These are phyloP conservation scores for Xylaria curta DNA, from an alignment of 495 filamentous ascomycete species.

Conservation along the genomic window DNA sequence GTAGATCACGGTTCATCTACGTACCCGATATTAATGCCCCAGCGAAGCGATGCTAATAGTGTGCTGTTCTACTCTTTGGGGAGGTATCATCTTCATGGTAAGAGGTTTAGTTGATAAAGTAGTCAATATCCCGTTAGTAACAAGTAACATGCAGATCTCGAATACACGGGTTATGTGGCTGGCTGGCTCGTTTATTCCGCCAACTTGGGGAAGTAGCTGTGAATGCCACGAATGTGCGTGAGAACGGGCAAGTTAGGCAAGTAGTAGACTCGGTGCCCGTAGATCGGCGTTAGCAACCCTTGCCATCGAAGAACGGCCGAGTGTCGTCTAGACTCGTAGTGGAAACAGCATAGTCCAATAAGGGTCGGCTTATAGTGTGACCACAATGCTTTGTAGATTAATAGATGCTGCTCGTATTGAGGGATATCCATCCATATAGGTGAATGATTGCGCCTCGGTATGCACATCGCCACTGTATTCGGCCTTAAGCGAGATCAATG, in stretches of 20 bases:
- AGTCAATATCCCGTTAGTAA: background rate
- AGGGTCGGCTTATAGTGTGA: conserved; percentile 1
- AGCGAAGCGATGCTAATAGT: background rate
- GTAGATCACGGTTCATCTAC: conserved; percentile 21
- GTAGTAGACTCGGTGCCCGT: background rate
- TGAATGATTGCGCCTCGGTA: background rate
- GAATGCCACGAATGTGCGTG: background rate
- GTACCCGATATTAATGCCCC: conserved; percentile 28
- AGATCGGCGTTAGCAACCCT: background rate
- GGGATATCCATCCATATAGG: background rate
- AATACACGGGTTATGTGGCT: background rate
- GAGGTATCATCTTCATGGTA: background rate
- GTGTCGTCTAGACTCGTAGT: conserved; percentile 24
- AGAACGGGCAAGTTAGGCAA: background rate
- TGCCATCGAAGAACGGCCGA: conserved; percentile 8
- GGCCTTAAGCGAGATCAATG: conserved; percentile 1
- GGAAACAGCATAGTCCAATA: conserved; percentile 5
- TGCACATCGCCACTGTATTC: background rate
- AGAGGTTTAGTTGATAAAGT: background rate
- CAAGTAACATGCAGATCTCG: background rate
- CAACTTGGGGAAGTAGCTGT: background rate
- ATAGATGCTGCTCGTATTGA: conserved; percentile 5
- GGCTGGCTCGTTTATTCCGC: background rate
- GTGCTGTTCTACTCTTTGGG: background rate
- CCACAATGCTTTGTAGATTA: conserved; percentile 19